phyloP scores from a whole-genome alignment of 805 yeast species.

The Komagataella phaffii region DNA sequence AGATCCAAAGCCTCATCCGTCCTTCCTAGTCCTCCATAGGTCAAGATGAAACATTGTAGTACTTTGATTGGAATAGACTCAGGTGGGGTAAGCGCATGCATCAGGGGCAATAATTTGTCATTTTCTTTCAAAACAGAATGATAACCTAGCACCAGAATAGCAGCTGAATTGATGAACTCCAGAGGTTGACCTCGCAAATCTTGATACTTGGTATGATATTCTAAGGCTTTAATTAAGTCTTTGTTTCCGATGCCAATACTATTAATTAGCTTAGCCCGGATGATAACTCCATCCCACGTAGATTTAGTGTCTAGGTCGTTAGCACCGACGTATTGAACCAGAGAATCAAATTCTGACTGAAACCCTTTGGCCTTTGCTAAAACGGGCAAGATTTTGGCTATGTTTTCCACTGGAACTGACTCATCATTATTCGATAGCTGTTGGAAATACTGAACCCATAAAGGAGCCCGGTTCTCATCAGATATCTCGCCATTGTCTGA shows the following conservation, averaged over 20 bases:
- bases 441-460: neutral
- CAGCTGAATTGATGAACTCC: slow-evolving; percentile 9
- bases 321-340: neutral
- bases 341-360: neutral
- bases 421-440: neutral
- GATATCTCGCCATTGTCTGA: neutral
- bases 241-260: slow-evolving; percentile 1
- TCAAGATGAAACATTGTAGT: slow-evolving; percentile 12
- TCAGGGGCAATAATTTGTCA: slow-evolving; percentile 7
- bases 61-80: slow-evolving; percentile 12
- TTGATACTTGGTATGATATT: slow-evolving; percentile 12
- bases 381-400: neutral
- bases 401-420: neutral
- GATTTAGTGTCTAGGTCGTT: slow-evolving; percentile 1
- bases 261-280: neutral
- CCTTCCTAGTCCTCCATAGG: slow-evolving; percentile 15
- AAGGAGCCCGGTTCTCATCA: neutral
- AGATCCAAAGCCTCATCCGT: slow-evolving; percentile 16
- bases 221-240: slow-evolving; percentile 10
- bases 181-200: slow-evolving; percentile 11
- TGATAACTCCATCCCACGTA: neutral
- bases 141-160: slow-evolving; percentile 12
- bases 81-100: slow-evolving; percentile 16
- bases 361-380: neutral
- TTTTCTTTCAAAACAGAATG: slow-evolving; percentile 9